phyloP scores from a whole-genome alignment of 164 flowering plant species.

The Euptelea pleiosperma region DNA sequence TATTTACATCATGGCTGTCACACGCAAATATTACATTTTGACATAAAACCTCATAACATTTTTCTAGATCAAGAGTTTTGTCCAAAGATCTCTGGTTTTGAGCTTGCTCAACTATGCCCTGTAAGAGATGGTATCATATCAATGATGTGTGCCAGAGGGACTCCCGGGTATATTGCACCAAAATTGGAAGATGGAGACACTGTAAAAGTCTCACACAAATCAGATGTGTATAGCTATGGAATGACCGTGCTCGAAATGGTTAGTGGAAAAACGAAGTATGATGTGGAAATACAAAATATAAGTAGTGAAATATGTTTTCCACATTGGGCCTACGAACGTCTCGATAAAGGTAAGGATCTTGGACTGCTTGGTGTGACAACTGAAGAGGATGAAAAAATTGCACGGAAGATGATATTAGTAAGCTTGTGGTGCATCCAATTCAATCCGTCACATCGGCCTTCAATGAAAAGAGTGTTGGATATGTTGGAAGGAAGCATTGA shows the following conservation, averaged over 20 bases:
- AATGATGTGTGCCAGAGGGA: constrained; percentile 32
- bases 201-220: constrained; percentile 40
- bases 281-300: constrained; percentile 6
- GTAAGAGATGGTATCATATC: constrained; percentile 28
- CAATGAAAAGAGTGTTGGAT: constrained; percentile 31
- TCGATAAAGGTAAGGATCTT: constrained; percentile 13
- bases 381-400: constrained; percentile 19
- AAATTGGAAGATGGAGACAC: constrained; percentile 31
- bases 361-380: constrained; percentile 9
- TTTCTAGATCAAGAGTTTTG: constrained; percentile 29
- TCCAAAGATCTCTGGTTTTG: constrained; percentile 46
- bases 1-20: constrained; percentile 43
- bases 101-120: constrained; percentile 33
- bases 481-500: constrained; percentile 36
- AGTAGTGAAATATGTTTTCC: constrained; percentile 42
- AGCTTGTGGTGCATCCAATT: constrained; percentile 44
- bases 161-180: constrained; percentile 46
- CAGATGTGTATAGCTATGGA: constrained; percentile 50
- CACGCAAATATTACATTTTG: constrained; percentile 37
- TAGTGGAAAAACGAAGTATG: constrained; percentile 25
- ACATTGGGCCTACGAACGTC: constrained; percentile 29
- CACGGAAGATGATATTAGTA: constrained; percentile 35
- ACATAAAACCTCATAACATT: constrained; percentile 46
- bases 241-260: constrained; percentile 47
- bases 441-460: constrained; percentile 29